Evolutionary conservation across 1,139 yeast genomes (phyloP), one percentile per base, ranked within the genome.

Genomic region (Suhomyces maxii): DNA sequence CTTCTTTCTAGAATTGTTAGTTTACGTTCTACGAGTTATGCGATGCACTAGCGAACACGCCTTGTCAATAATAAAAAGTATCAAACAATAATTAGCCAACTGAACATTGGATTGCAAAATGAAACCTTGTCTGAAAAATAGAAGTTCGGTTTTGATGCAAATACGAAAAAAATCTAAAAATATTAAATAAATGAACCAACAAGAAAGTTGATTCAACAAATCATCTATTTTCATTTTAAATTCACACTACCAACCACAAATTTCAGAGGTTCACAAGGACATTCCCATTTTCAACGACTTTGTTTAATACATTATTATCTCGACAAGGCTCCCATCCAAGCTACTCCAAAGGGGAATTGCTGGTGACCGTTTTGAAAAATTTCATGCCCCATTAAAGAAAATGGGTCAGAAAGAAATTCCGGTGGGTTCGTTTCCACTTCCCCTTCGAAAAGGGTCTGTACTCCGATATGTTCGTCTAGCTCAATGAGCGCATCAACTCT

Each of bases 1-100:
- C 85, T 90, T 90, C 91, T 89, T 89, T 82, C 84, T 80, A 60
- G 42, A 53, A 33, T 8, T 39, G 74, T 69, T 48, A 42, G 46
- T 45, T 37, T 8, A 32, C 37, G 31, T 7, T 39, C 48, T 45
- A 45, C 48, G 45, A 40, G 45, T 41, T 18, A 30, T 13, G n/a
- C 38, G 26, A 23, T 23, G 31, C 18, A 36, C 41, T 32, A 30
- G 34, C 41, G 12, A 41, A 44, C 47, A 37, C 44, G 25, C 18
- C 47, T 45, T 42, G 45, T 30, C 35, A 6, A 33, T 33, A n/a
- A 33, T 18, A 18, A 18, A 4, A 3, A 33, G 35, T 5, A 33
- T 28, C 31, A 28, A 28, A n/a, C 30, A 36, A 25, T 10, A 36
- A 5, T 2, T 25, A 8, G 18, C 5, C 35, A 35, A 35, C 3